Evolutionary conservation across 2,329 filamentous ascomycete genomes (phyloP).

Genomic region (Paraphaeosphaeria minitans): DNA sequence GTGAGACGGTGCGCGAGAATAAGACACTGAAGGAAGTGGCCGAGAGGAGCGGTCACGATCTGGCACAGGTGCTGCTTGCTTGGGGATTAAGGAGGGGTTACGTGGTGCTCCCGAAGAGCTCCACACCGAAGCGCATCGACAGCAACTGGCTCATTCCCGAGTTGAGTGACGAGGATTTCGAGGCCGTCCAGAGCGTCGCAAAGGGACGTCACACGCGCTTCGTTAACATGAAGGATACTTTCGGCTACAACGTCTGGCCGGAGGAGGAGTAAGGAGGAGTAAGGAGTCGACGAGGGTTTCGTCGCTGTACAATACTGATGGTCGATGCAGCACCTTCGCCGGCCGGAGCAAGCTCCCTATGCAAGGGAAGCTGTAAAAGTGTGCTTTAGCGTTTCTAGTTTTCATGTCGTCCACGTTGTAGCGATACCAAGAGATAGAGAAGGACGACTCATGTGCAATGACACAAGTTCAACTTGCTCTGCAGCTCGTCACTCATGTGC

Average conservation of each 20-base stretch:
- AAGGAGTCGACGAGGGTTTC: slow-evolving; percentile 8
- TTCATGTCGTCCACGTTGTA: background rate
- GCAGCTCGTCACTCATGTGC: too few relatives aligned
- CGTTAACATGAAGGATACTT: slow-evolving; percentile 83
- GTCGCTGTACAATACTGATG: background rate
- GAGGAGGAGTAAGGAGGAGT: slow-evolving; percentile 49
- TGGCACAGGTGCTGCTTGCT: slow-evolving; percentile 80
- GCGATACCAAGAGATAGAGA: background rate
- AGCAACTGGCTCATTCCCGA: slow-evolving; percentile 70
- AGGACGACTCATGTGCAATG: background rate
- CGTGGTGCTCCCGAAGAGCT: slow-evolving; percentile 50
- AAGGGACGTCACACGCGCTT: slow-evolving; percentile 71
- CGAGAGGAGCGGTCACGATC: slow-evolving; percentile 73
- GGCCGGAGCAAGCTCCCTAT: background rate
- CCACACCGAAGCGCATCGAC: slow-evolving; percentile 47
- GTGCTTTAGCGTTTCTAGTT: slow-evolving; percentile 3
- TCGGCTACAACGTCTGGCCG: slow-evolving; percentile 70
- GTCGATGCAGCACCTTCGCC: background rate
- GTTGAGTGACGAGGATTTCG: slow-evolving; percentile 60
- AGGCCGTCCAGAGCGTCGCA: slow-evolving; percentile 67
- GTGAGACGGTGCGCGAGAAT: slow-evolving; percentile 73
- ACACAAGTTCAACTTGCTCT: background rate
- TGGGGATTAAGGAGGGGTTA: slow-evolving; percentile 81
- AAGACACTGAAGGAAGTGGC: slow-evolving; percentile 68
- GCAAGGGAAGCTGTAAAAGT: background rate